Percentiles rank a stretch among this genome's conserved stretches.
These are phyloP conservation scores for Termitomyces sp. DNA, from an alignment of 768 basidiomycete species.

Conservation along the genomic window DNA sequence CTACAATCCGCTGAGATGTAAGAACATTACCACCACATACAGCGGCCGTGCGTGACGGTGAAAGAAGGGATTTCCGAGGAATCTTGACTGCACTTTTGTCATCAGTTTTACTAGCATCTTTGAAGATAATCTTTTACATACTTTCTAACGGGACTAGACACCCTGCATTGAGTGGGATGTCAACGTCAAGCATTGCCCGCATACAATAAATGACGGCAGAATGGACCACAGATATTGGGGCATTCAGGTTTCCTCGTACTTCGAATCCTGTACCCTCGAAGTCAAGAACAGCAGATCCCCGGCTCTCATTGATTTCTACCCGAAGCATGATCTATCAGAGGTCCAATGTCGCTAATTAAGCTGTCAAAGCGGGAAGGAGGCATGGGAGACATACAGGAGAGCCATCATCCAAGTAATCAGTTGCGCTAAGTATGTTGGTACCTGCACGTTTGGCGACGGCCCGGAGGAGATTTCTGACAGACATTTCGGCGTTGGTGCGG, in stretches of 20 bases:
- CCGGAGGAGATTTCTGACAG: conserved; percentile 77
- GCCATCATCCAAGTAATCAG: conserved; percentile 87
- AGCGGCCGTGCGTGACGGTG: conserved; percentile 81
- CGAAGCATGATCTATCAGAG: conserved; percentile 56
- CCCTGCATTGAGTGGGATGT: conserved; percentile 92
- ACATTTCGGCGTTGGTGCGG: conserved; percentile 80
- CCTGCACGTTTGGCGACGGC: conserved; percentile 69
- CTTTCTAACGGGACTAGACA: conserved; percentile 84
- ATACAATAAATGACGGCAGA: conserved; percentile 88
- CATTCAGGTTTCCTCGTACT: conserved; percentile 79
- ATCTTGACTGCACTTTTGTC: conserved; percentile 56
- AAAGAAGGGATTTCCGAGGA: conserved; percentile 71
- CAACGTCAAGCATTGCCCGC: conserved; percentile 77
- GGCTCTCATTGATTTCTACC: conserved; percentile 69
- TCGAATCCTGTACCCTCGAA: conserved; percentile 82
- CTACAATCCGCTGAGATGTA: conserved; percentile 90
- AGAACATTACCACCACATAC: conserved; percentile 93
- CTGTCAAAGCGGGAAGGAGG: background rate
- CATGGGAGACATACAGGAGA: conserved; percentile 59
- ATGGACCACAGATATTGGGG: conserved; percentile 82
- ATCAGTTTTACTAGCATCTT: background rate
- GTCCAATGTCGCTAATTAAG: background rate
- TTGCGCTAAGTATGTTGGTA: conserved; percentile 55
- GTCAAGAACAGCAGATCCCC: conserved; percentile 79
- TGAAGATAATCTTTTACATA: conserved; percentile 23